phyloP scores from a whole-genome alignment of 2,329 filamentous ascomycete genomes.

The Colletotrichum spaethianum region DNA sequence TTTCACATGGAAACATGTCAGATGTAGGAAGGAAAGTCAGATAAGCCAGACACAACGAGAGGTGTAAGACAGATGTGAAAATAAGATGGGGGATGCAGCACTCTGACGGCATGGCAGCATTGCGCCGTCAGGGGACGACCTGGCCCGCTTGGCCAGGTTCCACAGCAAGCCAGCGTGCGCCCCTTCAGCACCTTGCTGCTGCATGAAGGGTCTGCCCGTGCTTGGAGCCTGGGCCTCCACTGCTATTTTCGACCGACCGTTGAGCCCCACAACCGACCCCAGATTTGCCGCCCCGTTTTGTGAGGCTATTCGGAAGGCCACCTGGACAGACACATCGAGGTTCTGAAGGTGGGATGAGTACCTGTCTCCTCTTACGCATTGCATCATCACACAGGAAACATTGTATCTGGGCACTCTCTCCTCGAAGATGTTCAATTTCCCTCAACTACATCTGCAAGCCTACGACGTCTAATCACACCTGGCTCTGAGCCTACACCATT shows the following conservation, averaged over 20 bases:
- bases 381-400: not conserved
- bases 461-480: not conserved
- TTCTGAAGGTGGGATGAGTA: not conserved
- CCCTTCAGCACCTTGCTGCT: not conserved
- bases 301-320: not conserved
- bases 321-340: not conserved
- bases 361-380: not conserved
- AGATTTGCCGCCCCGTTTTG: not conserved
- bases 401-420: too few species aligned
- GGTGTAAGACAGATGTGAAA: too few species aligned
- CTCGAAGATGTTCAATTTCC: not conserved
- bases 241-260: conserved; percentile 9
- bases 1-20: not conserved
- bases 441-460: not conserved
- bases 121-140: not conserved
- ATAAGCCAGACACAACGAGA: not conserved
- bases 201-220: conserved; percentile 20
- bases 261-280: not conserved
- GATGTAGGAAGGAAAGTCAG: not conserved
- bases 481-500: not conserved
- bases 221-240: not conserved
- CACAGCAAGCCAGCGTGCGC: not conserved
- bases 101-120: not conserved
- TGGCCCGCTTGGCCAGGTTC: not conserved
- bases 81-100: too few species aligned